These are phyloP conservation scores for Luffa aegyptiaca DNA, from an alignment of 306 rosid genomes.

Conservation along the genomic window DNA sequence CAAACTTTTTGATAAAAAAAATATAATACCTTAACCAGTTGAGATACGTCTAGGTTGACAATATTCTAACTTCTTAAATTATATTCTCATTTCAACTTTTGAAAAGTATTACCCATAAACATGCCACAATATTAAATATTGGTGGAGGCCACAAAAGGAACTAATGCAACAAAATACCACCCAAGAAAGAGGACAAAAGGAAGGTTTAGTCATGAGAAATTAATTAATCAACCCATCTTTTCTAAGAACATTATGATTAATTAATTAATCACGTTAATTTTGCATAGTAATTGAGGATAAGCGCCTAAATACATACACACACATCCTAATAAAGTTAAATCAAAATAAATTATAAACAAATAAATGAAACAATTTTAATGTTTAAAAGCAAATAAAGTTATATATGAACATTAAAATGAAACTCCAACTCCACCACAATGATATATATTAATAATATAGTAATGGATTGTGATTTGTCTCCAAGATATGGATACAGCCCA, in stretches of 20 bases:
- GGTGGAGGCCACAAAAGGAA: neutral
- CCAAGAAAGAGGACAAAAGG: neutral
- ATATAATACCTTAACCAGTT: too few species aligned
- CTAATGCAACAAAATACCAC: neutral
- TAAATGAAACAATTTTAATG: neutral
- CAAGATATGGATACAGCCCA: constrained; percentile 32
- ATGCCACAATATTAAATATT: neutral
- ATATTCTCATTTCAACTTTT: too few species aligned
- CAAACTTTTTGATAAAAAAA: too few species aligned
- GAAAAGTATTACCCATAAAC: neutral
- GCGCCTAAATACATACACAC: neutral
- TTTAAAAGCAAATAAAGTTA: neutral
- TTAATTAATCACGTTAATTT: neutral
- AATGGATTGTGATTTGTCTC: constrained; percentile 30
- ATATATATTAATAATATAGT: neutral
- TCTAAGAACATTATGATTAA: neutral
- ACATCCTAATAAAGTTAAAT: neutral
- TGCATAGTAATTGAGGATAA: neutral
- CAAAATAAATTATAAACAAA: neutral
- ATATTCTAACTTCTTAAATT: too few species aligned
- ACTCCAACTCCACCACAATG: neutral
- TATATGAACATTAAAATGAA: neutral
- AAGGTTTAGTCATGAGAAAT: neutral
- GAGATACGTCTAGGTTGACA: too few species aligned
- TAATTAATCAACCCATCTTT: neutral